Evolutionary conservation across 2,329 filamentous ascomycete genomes (phyloP).

Genomic region (Aureobasidium namibiae): DNA sequence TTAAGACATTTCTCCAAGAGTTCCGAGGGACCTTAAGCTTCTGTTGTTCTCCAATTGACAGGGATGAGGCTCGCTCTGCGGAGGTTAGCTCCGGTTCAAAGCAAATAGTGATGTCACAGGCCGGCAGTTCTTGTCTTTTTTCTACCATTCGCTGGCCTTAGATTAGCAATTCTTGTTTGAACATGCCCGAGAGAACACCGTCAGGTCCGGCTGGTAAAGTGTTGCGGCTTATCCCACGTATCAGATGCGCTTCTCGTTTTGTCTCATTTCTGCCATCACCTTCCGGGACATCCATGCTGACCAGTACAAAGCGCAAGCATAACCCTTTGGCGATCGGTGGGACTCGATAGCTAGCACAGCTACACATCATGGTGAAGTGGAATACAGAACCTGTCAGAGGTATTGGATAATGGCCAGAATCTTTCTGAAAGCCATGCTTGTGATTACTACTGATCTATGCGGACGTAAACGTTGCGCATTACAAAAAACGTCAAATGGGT

Average conservation of each 20-base stretch:
- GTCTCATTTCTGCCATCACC: neutral
- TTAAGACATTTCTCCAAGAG: neutral
- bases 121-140: neutral
- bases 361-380: neutral
- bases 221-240: neutral
- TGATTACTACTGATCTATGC: neutral
- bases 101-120: neutral
- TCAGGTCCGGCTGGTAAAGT: neutral
- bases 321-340: neutral
- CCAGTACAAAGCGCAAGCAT: neutral
- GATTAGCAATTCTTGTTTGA: slow-evolving; percentile 1
- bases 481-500: slow-evolving; percentile 3
- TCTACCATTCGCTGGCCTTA: neutral
- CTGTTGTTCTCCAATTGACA: neutral
- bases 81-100: neutral
- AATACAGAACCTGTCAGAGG: neutral
- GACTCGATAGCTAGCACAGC: neutral
- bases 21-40: neutral
- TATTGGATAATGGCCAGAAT: neutral
- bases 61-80: neutral
- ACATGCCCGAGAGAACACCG: neutral
- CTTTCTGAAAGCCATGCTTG: neutral
- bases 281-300: neutral
- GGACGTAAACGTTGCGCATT: neutral
- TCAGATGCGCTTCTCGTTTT: neutral